Evolutionary conservation across 2,329 filamentous ascomycete genomes (phyloP).

Genomic region (Exophiala spinifera): DNA sequence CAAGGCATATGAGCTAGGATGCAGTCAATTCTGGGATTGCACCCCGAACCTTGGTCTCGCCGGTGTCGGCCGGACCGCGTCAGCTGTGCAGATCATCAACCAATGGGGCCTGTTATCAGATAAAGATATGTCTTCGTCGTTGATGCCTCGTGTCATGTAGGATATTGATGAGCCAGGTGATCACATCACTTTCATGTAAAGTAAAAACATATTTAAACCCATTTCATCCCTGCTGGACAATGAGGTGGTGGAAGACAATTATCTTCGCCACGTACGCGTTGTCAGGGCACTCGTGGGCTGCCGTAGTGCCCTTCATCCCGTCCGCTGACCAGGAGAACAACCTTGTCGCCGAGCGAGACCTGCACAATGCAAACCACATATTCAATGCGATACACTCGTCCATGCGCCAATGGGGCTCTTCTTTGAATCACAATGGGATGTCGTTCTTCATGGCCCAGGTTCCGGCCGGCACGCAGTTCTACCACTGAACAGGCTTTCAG

Average conservation of each 20-base stretch:
- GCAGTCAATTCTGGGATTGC: too few species aligned
- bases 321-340: background rate
- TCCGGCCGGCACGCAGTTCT: constrained; percentile 62
- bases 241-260: background rate
- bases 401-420: constrained; percentile 71
- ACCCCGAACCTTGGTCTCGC: too few species aligned
- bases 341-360: too few species aligned
- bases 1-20: too few species aligned
- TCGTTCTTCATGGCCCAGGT: constrained; percentile 65
- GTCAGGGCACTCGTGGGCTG: background rate
- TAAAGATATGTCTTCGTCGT: too few species aligned
- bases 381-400: constrained; percentile 72
- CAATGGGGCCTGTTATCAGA: too few species aligned
- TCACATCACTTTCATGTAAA: too few species aligned
- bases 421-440: constrained; percentile 72
- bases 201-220: too few species aligned
- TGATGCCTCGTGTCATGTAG: too few species aligned
- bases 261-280: background rate
- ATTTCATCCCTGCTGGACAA: background rate
- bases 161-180: too few species aligned
- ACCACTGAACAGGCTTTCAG: constrained; percentile 57
- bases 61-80: too few species aligned
- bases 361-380: constrained; percentile 58
- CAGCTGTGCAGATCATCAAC: too few species aligned
- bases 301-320: background rate